Percentiles rank a stretch among this genome's conserved stretches.
Conservation (phyloP, 2,329 filamentous ascomycete genomes). For the Aaosphaeria pasadenensis region DNA sequence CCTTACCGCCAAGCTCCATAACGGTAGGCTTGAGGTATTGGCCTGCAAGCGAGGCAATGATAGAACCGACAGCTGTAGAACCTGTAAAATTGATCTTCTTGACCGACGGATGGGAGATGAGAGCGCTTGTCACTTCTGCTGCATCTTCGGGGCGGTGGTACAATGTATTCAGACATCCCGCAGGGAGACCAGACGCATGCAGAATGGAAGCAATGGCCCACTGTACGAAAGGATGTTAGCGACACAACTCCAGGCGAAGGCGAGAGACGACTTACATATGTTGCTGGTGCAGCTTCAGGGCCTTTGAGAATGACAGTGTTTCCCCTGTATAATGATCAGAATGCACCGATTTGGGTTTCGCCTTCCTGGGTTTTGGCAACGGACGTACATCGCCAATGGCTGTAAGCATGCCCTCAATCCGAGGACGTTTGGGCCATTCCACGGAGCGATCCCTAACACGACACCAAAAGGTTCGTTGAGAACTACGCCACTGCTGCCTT, state of each 20-base stretch:
- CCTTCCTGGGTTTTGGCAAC: no score
- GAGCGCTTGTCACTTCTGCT: constrained; percentile 58
- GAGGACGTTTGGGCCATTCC: constrained; percentile 4
- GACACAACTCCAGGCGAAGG: background rate
- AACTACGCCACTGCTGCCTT: constrained; percentile 2
- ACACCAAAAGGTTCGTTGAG: constrained; percentile 6
- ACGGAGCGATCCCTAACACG: constrained; percentile 2
- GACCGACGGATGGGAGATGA: constrained; percentile 64
- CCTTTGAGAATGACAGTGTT: constrained; percentile 25
- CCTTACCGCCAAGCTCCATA: constrained; percentile 87
- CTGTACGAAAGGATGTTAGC: background rate
- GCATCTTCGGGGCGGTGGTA: constrained; percentile 58
- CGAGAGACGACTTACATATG: background rate
- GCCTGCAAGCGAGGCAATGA: constrained; percentile 1
- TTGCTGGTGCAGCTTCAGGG: background rate
- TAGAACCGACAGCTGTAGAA: constrained; percentile 34
- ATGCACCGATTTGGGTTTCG: constrained; percentile 14
- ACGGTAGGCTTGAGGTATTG: constrained; percentile 37
- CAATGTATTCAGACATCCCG: constrained; percentile 69
- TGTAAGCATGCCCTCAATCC: constrained; percentile 2
- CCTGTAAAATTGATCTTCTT: constrained; percentile 75
- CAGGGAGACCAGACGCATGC: constrained; percentile 63
- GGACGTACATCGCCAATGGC: background rate
- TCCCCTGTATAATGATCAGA: constrained; percentile 40
- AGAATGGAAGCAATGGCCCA: constrained; percentile 1